These are phyloP conservation scores for Boeremia lycopersici DNA, from an alignment of 2,329 filamentous ascomycete species.

Conservation along the genomic window DNA sequence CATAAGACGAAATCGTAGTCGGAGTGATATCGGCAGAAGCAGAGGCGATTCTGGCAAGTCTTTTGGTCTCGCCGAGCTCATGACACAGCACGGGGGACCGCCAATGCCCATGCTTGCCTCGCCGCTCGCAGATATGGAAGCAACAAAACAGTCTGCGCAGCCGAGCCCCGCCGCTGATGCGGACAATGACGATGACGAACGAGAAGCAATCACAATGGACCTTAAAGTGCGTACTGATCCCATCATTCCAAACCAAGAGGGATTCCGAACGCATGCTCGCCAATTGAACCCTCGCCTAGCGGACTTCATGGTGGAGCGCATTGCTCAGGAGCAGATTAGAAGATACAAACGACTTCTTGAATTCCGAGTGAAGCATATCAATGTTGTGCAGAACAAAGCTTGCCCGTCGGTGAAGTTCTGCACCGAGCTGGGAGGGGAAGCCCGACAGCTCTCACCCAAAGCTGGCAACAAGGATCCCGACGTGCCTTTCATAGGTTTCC, in stretches of 20 bases:
- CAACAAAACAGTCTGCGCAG: constrained; percentile 38
- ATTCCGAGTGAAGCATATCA: constrained; percentile 71
- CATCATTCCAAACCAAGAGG: constrained; percentile 73
- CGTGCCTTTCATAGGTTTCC: constrained; percentile 59
- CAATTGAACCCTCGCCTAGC: constrained; percentile 75
- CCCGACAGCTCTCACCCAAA: constrained; percentile 65
- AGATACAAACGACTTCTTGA: constrained; percentile 80
- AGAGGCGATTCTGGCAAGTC: constrained; percentile 42
- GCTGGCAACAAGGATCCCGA: constrained; percentile 66
- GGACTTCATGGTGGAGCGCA: constrained; percentile 75
- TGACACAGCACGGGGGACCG: constrained; percentile 63
- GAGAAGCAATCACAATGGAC: constrained; percentile 65
- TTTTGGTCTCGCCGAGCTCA: constrained; percentile 58
- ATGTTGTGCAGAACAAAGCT: constrained; percentile 59
- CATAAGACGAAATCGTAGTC: constrained; percentile 60
- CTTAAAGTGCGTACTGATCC: constrained; percentile 67
- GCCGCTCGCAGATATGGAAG: constrained; percentile 48
- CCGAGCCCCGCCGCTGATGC: constrained; percentile 46
- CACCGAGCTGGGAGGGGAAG: constrained; percentile 69
- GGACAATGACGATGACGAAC: constrained; percentile 52
- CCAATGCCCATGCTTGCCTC: constrained; percentile 62
- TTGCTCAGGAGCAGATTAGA: constrained; percentile 78
- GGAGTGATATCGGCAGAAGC: constrained; percentile 58
- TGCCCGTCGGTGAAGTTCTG: constrained; percentile 71
- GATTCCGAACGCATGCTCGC: constrained; percentile 76